Base-by-base conservation (phyloP, 768 basidiomycete species). In the Rhodotorula toruloides region DNA sequence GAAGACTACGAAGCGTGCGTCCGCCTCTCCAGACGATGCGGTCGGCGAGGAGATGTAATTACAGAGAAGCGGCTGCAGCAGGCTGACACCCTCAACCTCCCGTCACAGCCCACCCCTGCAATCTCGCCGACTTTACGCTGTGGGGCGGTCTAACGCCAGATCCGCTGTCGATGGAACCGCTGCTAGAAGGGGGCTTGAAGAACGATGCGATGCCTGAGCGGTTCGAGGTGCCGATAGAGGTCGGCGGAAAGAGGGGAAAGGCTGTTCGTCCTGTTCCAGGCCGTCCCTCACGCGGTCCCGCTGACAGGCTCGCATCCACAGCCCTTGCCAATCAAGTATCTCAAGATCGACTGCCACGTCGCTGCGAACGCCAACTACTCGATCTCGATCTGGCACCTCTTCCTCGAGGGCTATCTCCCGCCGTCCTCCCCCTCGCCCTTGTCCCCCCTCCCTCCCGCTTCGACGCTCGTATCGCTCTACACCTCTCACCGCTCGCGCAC, bases 71-170 rank as follows among this genome's bases (percentile, higher is more conserved):
- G 2, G n/a, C 36, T 46, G 29, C 31, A 32, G 9, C 31, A 8
- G 7, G 21, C 57, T 27, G 12, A n/a, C 32, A 3, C n/a, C 11
- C 9, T 4, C 3, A 4, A 22, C 36, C 6, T 4, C 6, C 46
- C 17, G 25, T 1, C 39, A 29, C 52, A 70, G 68, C 65, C 10
- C 74, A 75, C 48, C 72, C 74, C 4, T 75, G 74, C 67, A 75
- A 72, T 54, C 61, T 73, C 36, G 29, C 53, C 25, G 60, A 66
- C 25, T 71, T 68, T 57, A 62, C 69, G 13, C 43, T 75, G 37
- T 72, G 43, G 32, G 74, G 68, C 42, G 74, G 74, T 1, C 58
- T 70, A 27, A 44, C 63, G 7, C 61, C 72, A 14, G 55, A 71
- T 34, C 48, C 56, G n/a, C 43, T 58, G 17, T 43, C 54, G 29